Base-by-base conservation (phyloP, 768 basidiomycete species). In the Amyloporia xantha region DNA sequence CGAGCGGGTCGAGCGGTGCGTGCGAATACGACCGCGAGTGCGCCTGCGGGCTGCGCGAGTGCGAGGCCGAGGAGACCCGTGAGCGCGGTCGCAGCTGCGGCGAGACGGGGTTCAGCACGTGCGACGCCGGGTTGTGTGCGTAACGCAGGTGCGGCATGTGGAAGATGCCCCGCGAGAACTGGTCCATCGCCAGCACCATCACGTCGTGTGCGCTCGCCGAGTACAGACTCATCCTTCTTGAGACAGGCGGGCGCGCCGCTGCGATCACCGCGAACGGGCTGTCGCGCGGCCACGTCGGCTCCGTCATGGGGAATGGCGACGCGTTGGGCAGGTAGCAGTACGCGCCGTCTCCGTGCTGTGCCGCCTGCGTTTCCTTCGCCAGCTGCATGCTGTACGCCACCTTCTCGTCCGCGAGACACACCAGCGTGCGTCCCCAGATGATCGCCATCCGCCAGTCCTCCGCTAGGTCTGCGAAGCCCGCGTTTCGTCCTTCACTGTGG, bases 361-460 rank as follows among this genome's bases (percentile, higher is more conserved):
- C 30, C 17, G 44, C 12, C 21, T 48, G 45, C 36, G 4, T 45
- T 42, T 50, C 51, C 23, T 50, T 54, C 6, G 57, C 51, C 46
- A 36, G n/a, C 37, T 50, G 47, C 13, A 56, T 50, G 46, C 47
- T 50, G 47, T 51, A 46, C 13, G 54, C 40, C 24, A 59, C 30
- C 54, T 60, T 61, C 20, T 81, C 77, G 50, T 81, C 78, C 12
- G 81, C 77, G 52, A 86, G 66, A 44, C 70, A 71, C 48, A 84
- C 75, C 45, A 84, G 70, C 5, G 79, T 77, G 54, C 82, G 77
- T 1, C 83, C 83, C 81, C 81, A 83, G 43, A 77, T 68, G 54
- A 84, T 69, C 13, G 81, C 76, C 75, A 84, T 77, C 25, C 77
- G 74, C 83, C 82, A 86, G 63, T 85, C 81, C 56, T 82, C 79